Evolutionary conservation across 2,329 filamentous ascomycete genomes (phyloP), one percentile per base, ranked within the genome.

Genomic region (Lachnellula subtilissima): DNA sequence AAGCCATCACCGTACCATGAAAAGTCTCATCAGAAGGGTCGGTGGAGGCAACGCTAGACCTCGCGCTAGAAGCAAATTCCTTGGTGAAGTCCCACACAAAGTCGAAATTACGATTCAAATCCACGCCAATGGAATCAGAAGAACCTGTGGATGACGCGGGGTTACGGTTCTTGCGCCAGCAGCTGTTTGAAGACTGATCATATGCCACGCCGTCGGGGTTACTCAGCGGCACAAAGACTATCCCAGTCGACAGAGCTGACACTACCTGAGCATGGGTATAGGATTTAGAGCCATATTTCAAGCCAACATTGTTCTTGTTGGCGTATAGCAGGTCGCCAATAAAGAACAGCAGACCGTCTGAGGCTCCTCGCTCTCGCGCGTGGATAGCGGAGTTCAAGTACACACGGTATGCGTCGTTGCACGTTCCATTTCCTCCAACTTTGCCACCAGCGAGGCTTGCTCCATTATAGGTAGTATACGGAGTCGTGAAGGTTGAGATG

Each of bases 161-260:
- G 66, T 80, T 81, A 36, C 79, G 76, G 67, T 82, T 82, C 72
- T 81, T 82, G 61, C 79, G 75, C 80, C 79, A 82, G 71, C 79
- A 80, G 28, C 68, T 69, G 61, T 76, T 72, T 28, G 72, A 75
- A 17, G 70, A 65, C 63, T 82, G 79, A 61, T 82, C 80, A 61
- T 76, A 75, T 25, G 75, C 73, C 7, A 79, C 74, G 39, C 80
- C 80, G 58, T 83, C 80, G 0, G 80, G 78, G 69, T 82, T 83
- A 58, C 74, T 72, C n/a, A 80, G 67, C 2, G 79, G 75, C 39
- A 82, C 65, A 60, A 78, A 74, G 46, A 82, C 78, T 54, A 85
- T 75, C 42, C 82, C 82, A 0, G 76, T 74, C 11, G 74, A 72
- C 32, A 84, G 71, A 9, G 78, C 79, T 32, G 70, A 75, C 64